phyloP scores from a whole-genome alignment of 306 rosid genomes.

The Cucurbita pepo region DNA sequence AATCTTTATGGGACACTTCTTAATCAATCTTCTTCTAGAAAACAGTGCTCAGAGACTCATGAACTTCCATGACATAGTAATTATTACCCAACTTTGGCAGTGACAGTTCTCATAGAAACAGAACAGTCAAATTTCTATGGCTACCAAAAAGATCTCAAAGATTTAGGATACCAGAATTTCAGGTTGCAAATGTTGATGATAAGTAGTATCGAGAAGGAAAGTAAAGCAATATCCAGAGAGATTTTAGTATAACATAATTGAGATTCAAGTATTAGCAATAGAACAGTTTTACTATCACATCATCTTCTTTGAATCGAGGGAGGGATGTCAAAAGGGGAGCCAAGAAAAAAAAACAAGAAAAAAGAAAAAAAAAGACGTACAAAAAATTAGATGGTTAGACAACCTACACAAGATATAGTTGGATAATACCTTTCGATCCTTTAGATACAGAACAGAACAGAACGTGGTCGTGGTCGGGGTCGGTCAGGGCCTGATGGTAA shows the following conservation, averaged over 20 bases:
- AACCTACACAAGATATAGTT: background rate
- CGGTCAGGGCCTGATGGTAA: constrained; percentile 55
- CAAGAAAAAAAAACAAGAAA: background rate
- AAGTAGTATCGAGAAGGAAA: background rate
- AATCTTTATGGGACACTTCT: background rate
- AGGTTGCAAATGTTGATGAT: background rate
- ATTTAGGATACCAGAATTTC: background rate
- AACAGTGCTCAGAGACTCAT: background rate
- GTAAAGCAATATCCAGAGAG: background rate
- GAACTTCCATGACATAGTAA: background rate
- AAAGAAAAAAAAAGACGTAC: background rate
- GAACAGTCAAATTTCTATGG: background rate
- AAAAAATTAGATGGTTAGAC: constrained; percentile 4
- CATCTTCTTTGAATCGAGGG: background rate
- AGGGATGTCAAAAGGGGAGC: background rate
- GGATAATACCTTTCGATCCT: background rate
- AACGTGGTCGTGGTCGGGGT: background rate
- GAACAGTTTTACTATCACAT: background rate
- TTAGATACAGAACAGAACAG: background rate
- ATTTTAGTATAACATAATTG: background rate
- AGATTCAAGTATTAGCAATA: background rate
- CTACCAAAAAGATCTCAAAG: background rate
- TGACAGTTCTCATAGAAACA: background rate
- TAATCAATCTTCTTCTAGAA: background rate
- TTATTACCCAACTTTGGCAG: background rate